These are phyloP conservation scores for Berberis thunbergii DNA, from an alignment of 164 flowering plant species.

Conservation along the genomic window DNA sequence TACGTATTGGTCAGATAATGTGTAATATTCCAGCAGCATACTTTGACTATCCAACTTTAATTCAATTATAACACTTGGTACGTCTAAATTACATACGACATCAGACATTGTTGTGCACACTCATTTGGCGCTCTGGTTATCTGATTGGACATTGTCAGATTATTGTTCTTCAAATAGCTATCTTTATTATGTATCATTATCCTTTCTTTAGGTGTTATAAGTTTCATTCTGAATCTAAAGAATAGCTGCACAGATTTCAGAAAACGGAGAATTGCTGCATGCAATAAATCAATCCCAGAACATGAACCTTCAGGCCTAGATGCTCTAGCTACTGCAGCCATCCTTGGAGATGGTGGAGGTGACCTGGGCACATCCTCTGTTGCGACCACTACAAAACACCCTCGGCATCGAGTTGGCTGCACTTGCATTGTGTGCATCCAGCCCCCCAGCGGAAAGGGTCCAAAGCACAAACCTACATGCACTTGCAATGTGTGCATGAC, in stretches of 20 bases:
- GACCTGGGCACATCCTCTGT: slow-evolving; percentile 38
- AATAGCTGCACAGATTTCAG: slow-evolving; percentile 39
- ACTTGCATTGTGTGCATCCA: slow-evolving; percentile 97
- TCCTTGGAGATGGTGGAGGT: slow-evolving; percentile 48
- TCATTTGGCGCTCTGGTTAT: no score
- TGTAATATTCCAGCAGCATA: no score
- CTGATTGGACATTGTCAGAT: no score
- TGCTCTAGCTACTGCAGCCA: slow-evolving; percentile 85
- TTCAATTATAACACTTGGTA: no score
- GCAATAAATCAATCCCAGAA: slow-evolving; percentile 17
- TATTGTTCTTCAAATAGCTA: no score
- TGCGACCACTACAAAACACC: slow-evolving; percentile 84
- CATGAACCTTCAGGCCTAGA: slow-evolving; percentile 73
- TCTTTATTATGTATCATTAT: not conserved
- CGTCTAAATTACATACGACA: no score
- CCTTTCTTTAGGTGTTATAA: not conserved
- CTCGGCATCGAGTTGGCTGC: slow-evolving; percentile 96
- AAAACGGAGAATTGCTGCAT: slow-evolving; percentile 37
- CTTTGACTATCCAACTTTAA: no score
- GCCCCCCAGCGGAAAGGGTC: slow-evolving; percentile 96
- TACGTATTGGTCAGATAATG: no score
- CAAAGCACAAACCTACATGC: slow-evolving; percentile 70
- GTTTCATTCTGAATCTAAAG: not conserved
- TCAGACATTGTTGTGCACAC: no score
- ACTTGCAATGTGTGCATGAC: slow-evolving; percentile 60